These are phyloP conservation scores for Phytophthora palmivora DNA, from an alignment of 352 stramenopile genomes.

Conservation along the genomic window DNA sequence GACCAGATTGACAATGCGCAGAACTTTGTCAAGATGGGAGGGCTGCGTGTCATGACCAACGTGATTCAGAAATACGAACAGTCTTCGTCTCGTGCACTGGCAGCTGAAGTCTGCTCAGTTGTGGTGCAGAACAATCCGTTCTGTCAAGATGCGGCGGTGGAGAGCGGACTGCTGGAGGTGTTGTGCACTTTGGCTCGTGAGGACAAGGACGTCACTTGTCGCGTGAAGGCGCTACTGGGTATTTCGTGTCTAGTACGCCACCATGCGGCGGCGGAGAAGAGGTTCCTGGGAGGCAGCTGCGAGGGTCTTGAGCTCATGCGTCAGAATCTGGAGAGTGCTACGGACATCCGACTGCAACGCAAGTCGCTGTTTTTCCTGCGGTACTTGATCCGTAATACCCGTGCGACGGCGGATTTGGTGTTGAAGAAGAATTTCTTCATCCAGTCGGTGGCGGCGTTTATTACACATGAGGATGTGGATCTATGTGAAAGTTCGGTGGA, in stretches of 20 bases:
- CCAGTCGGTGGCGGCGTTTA: slow-evolving; percentile 48
- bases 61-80: slow-evolving; percentile 68
- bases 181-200: slow-evolving; percentile 64
- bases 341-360: slow-evolving; percentile 77
- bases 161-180: slow-evolving; percentile 68
- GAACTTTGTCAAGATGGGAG: slow-evolving; percentile 90
- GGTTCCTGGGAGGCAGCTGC: slow-evolving; percentile 65
- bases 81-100: slow-evolving; percentile 62
- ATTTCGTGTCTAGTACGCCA: slow-evolving; percentile 88
- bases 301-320: slow-evolving; percentile 67
- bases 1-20: slow-evolving; percentile 91
- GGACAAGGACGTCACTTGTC: slow-evolving; percentile 70
- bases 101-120: slow-evolving; percentile 80
- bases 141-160: slow-evolving; percentile 76
- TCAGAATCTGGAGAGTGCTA: slow-evolving; percentile 50
- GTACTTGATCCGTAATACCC: slow-evolving; percentile 75
- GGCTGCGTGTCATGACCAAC: slow-evolving; percentile 60
- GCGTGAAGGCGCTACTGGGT: slow-evolving; percentile 79
- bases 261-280: slow-evolving; percentile 62
- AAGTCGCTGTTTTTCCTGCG: slow-evolving; percentile 88
- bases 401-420: slow-evolving; percentile 58
- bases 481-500: slow-evolving; percentile 80
- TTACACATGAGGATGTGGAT: slow-evolving; percentile 79
- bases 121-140: slow-evolving; percentile 90
- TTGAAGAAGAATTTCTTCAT: slow-evolving; percentile 57